Conservation (phyloP, 805 yeast genomes). For the Torulaspora indica region DNA sequence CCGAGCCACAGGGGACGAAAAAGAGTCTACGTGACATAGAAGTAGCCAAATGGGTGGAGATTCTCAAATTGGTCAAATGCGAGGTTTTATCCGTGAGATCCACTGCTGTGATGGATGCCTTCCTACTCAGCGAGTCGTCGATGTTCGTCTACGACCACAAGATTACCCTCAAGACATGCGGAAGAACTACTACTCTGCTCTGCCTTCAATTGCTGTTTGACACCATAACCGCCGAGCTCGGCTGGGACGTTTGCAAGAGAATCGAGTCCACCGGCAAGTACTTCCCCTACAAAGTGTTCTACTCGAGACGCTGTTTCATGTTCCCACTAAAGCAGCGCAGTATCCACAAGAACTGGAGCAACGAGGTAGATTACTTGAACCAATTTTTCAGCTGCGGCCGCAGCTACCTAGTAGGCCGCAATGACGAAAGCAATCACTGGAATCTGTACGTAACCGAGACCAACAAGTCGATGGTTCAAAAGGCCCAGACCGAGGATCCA, state of each 20-base stretch:
- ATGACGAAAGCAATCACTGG: constrained; percentile 78
- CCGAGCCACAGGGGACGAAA: constrained; percentile 31
- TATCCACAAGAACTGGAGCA: constrained; percentile 80
- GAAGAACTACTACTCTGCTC: constrained; percentile 84
- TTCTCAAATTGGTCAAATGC: constrained; percentile 81
- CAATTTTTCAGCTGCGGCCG: constrained; percentile 56
- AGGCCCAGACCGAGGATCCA: constrained; percentile 14
- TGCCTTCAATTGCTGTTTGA: constrained; percentile 66
- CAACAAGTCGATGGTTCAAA: constrained; percentile 11
- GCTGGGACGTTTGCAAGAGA: constrained; percentile 37
- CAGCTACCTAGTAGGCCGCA: constrained; percentile 75
- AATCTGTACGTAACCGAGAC: constrained; percentile 68
- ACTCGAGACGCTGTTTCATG: constrained; percentile 89
- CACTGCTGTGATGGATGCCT: constrained; percentile 67
- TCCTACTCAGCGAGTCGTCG: constrained; percentile 82
- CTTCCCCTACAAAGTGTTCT: constrained; percentile 64
- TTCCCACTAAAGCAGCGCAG: constrained; percentile 80
- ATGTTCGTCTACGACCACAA: constrained; percentile 85
- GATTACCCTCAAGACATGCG: constrained; percentile 87
- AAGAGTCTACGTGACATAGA: constrained; percentile 60
- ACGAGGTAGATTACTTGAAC: constrained; percentile 69
- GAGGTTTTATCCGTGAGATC: constrained; percentile 78
- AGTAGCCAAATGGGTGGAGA: constrained; percentile 58
- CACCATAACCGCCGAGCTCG: constrained; percentile 41
- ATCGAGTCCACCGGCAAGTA: constrained; percentile 18